Evolutionary conservation across 768 basidiomycete species (phyloP), one percentile per base, ranked within the genome.

Genomic region (Candolleomyces efflorescens): DNA sequence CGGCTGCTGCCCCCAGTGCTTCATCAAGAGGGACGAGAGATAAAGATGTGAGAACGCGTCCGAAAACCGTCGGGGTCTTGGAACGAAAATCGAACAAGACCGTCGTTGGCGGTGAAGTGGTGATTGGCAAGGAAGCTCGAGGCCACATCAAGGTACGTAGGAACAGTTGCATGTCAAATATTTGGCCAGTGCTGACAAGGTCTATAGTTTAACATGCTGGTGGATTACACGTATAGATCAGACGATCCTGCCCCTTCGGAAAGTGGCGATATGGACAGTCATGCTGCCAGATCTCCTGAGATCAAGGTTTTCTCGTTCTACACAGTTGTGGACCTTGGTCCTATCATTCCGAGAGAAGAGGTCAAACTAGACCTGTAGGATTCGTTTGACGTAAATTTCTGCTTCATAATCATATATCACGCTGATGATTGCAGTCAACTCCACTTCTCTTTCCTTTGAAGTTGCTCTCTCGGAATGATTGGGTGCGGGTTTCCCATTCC

Each of bases 21-120:
- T 77, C 76, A 10, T 78, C 68, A 38, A 60, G 76, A 65, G 63
- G 77, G 60, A 68, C 73, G 41, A 68, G 71, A 60, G 76, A 81
- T 64, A 72, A 75, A 66, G 82, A 81, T 63, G 81, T 74, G 24
- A 70, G 77, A 41, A 74, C 75, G 41, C 76, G 73, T 63, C 70
- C 74, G 46, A 84, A 86, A 68, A 82, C 80, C 20, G 84, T 92
- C 15, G 90, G 89, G 2, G 86, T 97, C 6, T 73, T 98, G 49
- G 97, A 98, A 74, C 86, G 86, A 73, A 84, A 87, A 62, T 93
- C 90, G 26, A 98, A 98, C 69, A 82, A 88, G 43, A 98, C 93
- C 1, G 78, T 92, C 32, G 84, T 99, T 18, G 89, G 89, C 44
- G 88, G 96, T 1, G 94, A 98, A 70, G 85, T 97, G 2, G 86